These are phyloP conservation scores for Dovyalis caffra DNA, from an alignment of 345 rosid species.

Conservation along the genomic window DNA sequence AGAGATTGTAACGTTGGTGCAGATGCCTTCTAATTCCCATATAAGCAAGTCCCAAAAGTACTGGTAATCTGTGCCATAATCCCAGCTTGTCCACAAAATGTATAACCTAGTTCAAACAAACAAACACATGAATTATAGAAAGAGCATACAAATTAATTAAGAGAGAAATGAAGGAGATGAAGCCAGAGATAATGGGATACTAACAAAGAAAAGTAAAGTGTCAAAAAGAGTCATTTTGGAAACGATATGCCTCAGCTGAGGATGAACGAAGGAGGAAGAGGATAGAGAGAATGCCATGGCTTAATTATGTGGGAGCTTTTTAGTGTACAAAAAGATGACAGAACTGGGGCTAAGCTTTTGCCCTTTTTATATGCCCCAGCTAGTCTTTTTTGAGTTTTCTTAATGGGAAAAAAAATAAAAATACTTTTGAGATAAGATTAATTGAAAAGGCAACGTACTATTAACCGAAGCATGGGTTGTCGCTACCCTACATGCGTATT, in stretches of 20 bases:
- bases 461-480: too few species aligned
- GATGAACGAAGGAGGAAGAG: constrained; percentile 48
- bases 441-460: too few species aligned
- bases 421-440: too few species aligned
- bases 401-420: too few species aligned
- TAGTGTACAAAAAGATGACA: too few species aligned
- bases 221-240: constrained; percentile 60
- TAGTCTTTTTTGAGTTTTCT: too few species aligned
- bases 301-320: too few species aligned
- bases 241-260: constrained; percentile 47
- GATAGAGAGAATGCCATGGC: constrained; percentile 9
- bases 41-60: constrained; percentile 54
- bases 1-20: constrained; percentile 69
- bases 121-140: neutral
- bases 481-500: too few species aligned
- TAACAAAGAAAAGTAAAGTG: constrained; percentile 51
- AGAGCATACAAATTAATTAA: neutral
- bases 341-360: too few species aligned
- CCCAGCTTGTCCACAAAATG: constrained; percentile 64
- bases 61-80: constrained; percentile 68
- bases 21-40: constrained; percentile 63
- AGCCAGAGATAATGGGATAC: constrained; percentile 18
- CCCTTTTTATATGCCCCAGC: too few species aligned
- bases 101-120: constrained; percentile 33
- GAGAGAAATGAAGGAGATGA: neutral